Evolutionary conservation across 495 filamentous ascomycete species (phyloP), one percentile per base, ranked within the genome.

Genomic region (Lasiosphaeria hispida): DNA sequence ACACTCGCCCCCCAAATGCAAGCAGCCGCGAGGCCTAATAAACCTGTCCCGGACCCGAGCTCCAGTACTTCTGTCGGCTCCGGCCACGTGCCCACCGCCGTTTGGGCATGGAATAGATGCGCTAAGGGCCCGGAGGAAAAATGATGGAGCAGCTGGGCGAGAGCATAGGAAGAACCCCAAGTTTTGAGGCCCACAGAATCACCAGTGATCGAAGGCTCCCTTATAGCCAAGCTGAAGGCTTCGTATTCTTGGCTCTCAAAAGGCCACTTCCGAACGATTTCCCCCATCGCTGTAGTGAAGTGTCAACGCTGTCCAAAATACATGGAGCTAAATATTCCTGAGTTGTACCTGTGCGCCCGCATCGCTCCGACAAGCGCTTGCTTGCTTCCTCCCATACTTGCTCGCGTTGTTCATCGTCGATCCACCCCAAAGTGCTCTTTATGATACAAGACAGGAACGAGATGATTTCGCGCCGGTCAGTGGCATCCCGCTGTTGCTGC

Each of bases 101-200:
- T 44, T 56, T 4, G 36, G 55, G 33, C 35, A 2, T 48, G 23
- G 23, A 81, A 59, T 13, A 81, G 52, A 48, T 78, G 75, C 1
- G 66, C 58, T 10, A 82, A 61, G 9, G 70, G 66, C 0, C 62
- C 63, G 18, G 60, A 55, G 4, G 69, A 63, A 19, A 83, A 69
- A n/a, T 62, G 49, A 4, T 69, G 64, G 2, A 97, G 83, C 10
- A 87, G 85, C 61, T 85, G 88, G 0, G 94, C 88, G 14, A 98
- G 86, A 3, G 95, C 81, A 67, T 89, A 94, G 0, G 91, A 91
- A 0, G 90, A 90, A 0, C 88, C 85, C 92, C 92, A 96, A 0
- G 92, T 97, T 67, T 97, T 97, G 64, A 91, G 81, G 10, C 94
- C 94, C 13, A 97, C 81, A 55, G 92, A 87, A 69, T 96, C 94